Evolutionary conservation across 192 early-diverging fungal genomes (phyloP).

Genomic region (Rhizoclosmatium globosum): DNA sequence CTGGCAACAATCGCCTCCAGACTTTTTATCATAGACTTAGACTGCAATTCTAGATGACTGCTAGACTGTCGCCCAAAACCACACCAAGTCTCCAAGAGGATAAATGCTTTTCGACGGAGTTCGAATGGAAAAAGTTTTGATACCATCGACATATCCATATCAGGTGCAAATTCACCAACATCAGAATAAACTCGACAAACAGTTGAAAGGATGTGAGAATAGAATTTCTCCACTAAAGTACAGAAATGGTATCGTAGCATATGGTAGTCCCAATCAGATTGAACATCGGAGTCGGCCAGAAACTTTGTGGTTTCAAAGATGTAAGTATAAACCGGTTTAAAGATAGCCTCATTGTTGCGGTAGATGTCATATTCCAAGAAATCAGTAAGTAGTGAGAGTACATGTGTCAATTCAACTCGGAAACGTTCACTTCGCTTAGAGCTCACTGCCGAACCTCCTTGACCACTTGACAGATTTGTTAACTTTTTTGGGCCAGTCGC

Average conservation of each 20-base stretch:
- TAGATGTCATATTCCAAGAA: conserved; percentile 66
- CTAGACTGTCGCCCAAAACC: conserved; percentile 75
- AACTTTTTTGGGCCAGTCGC: conserved; percentile 43
- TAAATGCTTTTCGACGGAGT: conserved; percentile 77
- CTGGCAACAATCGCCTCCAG: conserved; percentile 68
- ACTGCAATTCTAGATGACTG: conserved; percentile 67
- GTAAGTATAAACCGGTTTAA: conserved; percentile 75
- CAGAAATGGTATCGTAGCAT: conserved; percentile 89
- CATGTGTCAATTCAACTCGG: conserved; percentile 75
- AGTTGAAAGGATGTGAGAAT: conserved; percentile 65
- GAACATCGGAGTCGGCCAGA: conserved; percentile 76
- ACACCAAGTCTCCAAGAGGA: conserved; percentile 93
- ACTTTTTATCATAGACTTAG: conserved; percentile 69
- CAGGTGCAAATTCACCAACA: background rate
- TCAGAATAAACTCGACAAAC: conserved; percentile 32
- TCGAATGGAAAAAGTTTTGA: conserved; percentile 72
- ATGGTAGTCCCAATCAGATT: conserved; percentile 89
- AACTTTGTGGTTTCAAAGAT: conserved; percentile 54
- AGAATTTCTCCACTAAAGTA: conserved; percentile 85
- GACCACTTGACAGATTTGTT: conserved; percentile 7
- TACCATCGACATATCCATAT: background rate
- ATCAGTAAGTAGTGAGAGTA: conserved; percentile 73
- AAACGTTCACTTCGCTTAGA: conserved; percentile 71
- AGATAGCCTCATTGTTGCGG: conserved; percentile 67
- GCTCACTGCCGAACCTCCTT: background rate